phyloP scores from a whole-genome alignment of 345 rosid species.

The Eucalyptus fibrosa region DNA sequence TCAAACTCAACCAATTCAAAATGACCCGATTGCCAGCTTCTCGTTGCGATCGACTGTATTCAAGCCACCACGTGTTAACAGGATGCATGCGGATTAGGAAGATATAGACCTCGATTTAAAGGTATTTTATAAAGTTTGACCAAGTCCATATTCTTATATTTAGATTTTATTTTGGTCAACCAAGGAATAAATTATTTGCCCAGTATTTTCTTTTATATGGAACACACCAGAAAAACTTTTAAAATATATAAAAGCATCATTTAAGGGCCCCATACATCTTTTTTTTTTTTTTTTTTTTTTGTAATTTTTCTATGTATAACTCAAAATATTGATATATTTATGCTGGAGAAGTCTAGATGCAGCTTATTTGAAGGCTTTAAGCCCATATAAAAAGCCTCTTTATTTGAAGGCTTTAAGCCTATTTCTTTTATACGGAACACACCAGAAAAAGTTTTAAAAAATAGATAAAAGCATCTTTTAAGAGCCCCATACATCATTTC shows the following conservation, averaged over 20 bases:
- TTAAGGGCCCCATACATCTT: background rate
- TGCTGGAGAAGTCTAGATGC: background rate
- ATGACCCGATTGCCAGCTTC: background rate
- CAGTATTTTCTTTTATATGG: background rate
- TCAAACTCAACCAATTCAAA: background rate
- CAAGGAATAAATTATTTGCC: background rate
- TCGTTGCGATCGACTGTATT: background rate
- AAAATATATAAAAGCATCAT: background rate
- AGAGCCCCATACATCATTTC: no score
- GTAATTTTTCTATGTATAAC: background rate
- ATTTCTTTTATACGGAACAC: no score
- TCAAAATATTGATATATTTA: background rate
- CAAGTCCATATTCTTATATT: background rate
- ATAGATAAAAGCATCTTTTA: no score
- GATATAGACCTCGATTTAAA: background rate
- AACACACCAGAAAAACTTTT: background rate
- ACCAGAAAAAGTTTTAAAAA: no score
- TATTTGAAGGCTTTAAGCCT: background rate
- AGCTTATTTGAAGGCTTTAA: background rate
- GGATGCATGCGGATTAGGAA: background rate
- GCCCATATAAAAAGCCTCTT: background rate
- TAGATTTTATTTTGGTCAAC: background rate
- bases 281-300: background rate
- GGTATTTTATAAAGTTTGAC: background rate
- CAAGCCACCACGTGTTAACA: background rate